Evolutionary conservation across 2,329 filamentous ascomycete species (phyloP), one percentile per base, ranked within the genome.

Genomic region (Monilinia aucupariae): DNA sequence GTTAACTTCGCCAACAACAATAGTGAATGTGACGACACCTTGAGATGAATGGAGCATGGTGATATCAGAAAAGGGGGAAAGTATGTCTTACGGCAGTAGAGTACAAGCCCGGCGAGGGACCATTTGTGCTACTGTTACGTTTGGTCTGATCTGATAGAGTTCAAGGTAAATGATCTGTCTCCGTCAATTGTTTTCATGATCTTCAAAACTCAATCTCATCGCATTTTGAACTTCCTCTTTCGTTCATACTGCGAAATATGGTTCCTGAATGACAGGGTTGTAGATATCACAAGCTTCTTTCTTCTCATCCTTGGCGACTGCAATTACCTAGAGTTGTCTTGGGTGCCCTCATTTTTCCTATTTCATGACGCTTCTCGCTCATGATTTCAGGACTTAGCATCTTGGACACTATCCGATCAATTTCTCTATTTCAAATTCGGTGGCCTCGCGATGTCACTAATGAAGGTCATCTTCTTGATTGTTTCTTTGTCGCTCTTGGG

Each of bases 181-280:
- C 59, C 50, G 59, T 27, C 37, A 25, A 6, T 25, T 32, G 37
- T 53, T 34, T 45, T 49, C 27, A 61, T 30, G 13, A 61, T 53
- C 27, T 53, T 30, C 17, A 10, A 22, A 54, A 34, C 25, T 55
- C 47, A 41, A 48, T 56, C 13, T 49, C n/a, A 49, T 45, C 17
- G 17, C 34, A 56, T n/a, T 27, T 39, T 49, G 15, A 49, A 39
- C 50, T 62, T 56, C 59, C 59, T 49, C 22, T 62, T 49, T 48
- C 43, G 41, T 52, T 27, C 45, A 47, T 9, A 61, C 6, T 61
- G 49, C 8, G 17, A 47, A 54, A 53, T 37, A 43, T 61, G 59
- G 27, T 34, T 43, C 39, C 34, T 52, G 3, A 43, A 39, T 22
- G 32, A 47, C 32, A 45, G 41, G 41, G 20, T 27, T 37, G 39